Evolutionary conservation across 164 flowering plant genomes (phyloP), one percentile per base, ranked within the genome.

Genomic region (Umbellularia californica): DNA sequence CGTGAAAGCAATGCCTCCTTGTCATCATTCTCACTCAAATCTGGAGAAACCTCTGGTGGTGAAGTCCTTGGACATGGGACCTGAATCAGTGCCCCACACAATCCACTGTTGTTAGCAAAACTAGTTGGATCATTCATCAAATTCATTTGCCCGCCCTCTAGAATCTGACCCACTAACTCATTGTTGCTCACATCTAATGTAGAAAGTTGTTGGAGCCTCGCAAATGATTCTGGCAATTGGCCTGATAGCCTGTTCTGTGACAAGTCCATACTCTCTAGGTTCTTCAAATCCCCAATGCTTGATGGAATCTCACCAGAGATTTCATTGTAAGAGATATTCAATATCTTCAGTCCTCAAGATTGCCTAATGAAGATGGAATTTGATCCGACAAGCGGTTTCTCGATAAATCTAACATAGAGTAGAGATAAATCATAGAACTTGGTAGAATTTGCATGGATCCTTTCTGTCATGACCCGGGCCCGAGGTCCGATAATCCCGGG

Each of bases 391-490:
- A 75, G 64, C 74, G 69, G 76, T 88, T 86, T 10, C 50, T 75
- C 23, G 91, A 87, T 77, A 88, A 50, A 81, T 88, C 89, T 24
- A 88, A 35, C 25, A 85, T 58, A 68, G 84, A 84, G 78, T 85
- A 87, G 50, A 88, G 77, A 1, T 74, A 79, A 24, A 85, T 83
- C 47, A 70, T 77, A 15, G 41, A 73, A 67, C 76, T 77, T 6
- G 89, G 70, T 28, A 85, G 76, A 50, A 82, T 81, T 82, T 76
- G 89, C 63, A 79, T 74, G 2, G 89, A 79, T 35, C 77, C 84
- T 74, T 88, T n/a, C n/a, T n/a, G n/a, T n/a, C n/a, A n/a, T n/a
- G n/a, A n/a, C n/a, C n/a, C n/a, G n/a, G n/a, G n/a, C n/a, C n/a
- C n/a, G n/a, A n/a, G n/a, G n/a, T n/a, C n/a, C n/a, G n/a, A n/a